phyloP scores from a whole-genome alignment of 257 asterid species.

The Nicotiana otophora region DNA sequence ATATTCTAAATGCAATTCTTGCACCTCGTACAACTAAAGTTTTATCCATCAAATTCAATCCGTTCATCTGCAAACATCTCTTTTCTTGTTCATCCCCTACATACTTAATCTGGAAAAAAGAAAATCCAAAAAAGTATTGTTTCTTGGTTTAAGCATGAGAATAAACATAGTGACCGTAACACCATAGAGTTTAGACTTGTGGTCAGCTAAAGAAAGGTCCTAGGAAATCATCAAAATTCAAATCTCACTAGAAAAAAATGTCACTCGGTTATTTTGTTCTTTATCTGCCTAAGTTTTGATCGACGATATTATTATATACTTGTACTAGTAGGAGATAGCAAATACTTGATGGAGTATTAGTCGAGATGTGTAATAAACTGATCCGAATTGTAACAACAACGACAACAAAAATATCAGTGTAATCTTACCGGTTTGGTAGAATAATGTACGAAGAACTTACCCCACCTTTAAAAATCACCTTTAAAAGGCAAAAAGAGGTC shows the following conservation, averaged over 20 bases:
- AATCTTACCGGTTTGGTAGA: too few relatives aligned
- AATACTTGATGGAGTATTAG: too few relatives aligned
- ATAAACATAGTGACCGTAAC: neutral
- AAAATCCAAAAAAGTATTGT: neutral
- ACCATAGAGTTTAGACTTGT: neutral
- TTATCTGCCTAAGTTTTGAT: too few relatives aligned
- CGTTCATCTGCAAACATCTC: slow-evolving; percentile 65
- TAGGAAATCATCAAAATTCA: neutral
- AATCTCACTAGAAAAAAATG: neutral
- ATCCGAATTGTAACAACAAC: too few relatives aligned
- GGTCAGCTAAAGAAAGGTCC: neutral
- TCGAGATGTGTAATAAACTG: too few relatives aligned
- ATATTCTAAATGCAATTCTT: slow-evolving; percentile 67
- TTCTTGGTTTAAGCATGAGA: neutral
- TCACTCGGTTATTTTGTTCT: neutral
- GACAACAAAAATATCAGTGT: too few relatives aligned
- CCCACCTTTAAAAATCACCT: too few relatives aligned
- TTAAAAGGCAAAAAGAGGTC: too few relatives aligned
- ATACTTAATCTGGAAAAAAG: slow-evolving; percentile 50
- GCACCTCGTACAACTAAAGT: slow-evolving; percentile 59
- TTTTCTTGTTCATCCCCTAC: slow-evolving; percentile 75
- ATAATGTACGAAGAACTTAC: too few relatives aligned
- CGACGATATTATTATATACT: too few relatives aligned
- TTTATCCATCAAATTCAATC: slow-evolving; percentile 74
- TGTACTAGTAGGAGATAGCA: too few relatives aligned